These are phyloP conservation scores for Naganishia sp. DNA, from an alignment of 1,284 basidiomycete genomes.

Conservation along the genomic window DNA sequence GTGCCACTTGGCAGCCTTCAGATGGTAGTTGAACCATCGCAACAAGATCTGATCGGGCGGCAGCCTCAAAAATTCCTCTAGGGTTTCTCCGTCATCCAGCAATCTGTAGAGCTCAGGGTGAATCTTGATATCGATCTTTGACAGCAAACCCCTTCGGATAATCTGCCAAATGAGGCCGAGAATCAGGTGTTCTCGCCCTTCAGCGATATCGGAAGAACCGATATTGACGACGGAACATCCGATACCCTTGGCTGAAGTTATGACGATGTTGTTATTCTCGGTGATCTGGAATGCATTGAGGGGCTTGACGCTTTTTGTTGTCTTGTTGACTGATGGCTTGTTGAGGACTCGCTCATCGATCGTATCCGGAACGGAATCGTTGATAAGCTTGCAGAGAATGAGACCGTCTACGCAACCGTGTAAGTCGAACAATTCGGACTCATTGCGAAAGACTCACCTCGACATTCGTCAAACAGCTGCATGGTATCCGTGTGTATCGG, in stretches of 20 bases:
- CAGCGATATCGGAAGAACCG: conserved; percentile 86
- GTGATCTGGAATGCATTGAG: conserved; percentile 98
- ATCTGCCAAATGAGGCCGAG: conserved; percentile 99
- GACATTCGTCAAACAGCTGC: conserved; percentile 97
- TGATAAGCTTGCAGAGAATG: conserved; percentile 96
- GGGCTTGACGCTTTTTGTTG: conserved; percentile 56
- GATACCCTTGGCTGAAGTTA: conserved; percentile 95
- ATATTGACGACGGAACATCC: conserved; percentile 99
- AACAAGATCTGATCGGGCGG: conserved; percentile 96
- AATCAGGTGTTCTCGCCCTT: conserved; percentile 94
- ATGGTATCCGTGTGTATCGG: conserved; percentile 97
- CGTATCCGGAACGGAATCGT: conserved; percentile 97
- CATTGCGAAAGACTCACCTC: conserved; percentile 54
- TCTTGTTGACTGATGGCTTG: conserved; percentile 71
- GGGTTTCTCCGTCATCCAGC: conserved; percentile 93
- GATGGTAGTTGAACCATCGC: conserved; percentile 98
- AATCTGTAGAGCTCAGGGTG: conserved; percentile 95
- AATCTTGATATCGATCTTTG: conserved; percentile 95
- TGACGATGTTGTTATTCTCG: conserved; percentile 99
- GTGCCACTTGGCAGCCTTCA: conserved; percentile 91
- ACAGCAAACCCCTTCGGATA: conserved; percentile 88
- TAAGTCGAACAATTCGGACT: background rate
- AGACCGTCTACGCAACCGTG: conserved; percentile 67
- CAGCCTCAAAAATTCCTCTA: conserved; percentile 88
- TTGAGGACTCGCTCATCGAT: conserved; percentile 98